Percentiles rank a stretch among this genome's conserved stretches.
Conservation (phyloP, 225 moss, liverwort and hornwort genomes). For the Anthoceros angustus region DNA sequence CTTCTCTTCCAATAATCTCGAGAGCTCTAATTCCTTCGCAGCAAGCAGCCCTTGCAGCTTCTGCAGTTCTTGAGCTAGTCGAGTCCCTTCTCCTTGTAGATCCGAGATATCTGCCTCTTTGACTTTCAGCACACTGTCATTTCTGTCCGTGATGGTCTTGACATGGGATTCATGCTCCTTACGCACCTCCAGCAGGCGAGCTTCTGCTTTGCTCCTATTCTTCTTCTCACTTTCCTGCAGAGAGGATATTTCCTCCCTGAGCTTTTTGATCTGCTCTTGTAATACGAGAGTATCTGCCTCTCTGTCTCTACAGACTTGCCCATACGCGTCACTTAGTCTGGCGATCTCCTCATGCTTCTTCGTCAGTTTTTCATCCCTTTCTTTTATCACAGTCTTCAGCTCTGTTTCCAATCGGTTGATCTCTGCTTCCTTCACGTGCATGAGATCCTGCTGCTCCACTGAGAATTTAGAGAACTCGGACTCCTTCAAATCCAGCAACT, state of each 20-base stretch:
- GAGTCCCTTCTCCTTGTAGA: too few relatives aligned
- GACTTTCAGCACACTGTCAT: too few relatives aligned
- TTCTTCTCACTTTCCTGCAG: not conserved
- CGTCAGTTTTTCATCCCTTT: not conserved
- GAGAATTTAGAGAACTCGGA: not conserved
- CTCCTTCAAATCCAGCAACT: not conserved
- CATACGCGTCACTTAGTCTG: not conserved
- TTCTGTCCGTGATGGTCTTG: too few relatives aligned
- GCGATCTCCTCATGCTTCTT: not conserved
- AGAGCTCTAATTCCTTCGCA: not conserved
- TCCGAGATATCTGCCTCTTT: too few relatives aligned
- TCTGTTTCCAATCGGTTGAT: not conserved
- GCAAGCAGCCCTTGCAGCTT: not conserved
- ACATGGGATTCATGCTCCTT: not conserved
- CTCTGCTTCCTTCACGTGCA: not conserved
- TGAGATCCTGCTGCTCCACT: not conserved
- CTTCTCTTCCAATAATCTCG: not conserved
- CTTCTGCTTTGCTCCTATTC: not conserved
- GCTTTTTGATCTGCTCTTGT: not conserved
- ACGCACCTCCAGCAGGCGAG: not conserved
- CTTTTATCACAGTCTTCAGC: not conserved
- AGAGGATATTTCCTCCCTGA: not conserved
- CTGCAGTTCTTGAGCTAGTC: too few relatives aligned
- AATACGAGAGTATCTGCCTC: not conserved
- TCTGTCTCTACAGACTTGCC: not conserved